Conservation (phyloP, 257 asterid genomes). For the Craterostigma plantagineum region DNA sequence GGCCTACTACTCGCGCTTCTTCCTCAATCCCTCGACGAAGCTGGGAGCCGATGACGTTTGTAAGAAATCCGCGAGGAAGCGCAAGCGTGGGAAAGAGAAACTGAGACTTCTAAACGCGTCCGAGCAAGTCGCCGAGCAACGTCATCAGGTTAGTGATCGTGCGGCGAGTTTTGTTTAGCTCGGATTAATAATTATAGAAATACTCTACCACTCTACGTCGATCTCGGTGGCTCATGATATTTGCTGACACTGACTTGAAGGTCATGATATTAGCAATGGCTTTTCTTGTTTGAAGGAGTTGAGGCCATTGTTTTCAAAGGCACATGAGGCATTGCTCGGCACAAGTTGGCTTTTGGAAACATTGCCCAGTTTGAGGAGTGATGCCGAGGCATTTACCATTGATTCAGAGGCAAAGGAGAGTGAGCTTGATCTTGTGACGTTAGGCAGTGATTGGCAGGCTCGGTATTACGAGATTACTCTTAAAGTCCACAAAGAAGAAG, state of each 20-base stretch:
- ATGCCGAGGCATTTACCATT: conserved; percentile 13
- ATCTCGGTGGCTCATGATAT: too few relatives aligned
- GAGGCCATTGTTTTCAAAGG: conserved; percentile 36
- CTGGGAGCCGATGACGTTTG: conserved; percentile 5
- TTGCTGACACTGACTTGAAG: too few relatives aligned
- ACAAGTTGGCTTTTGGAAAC: conserved; percentile 25
- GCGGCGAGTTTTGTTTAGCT: background rate
- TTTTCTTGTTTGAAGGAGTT: conserved; percentile 33
- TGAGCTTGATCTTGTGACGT: conserved; percentile 46
- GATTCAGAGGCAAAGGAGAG: conserved; percentile 14
- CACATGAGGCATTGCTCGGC: conserved; percentile 48
- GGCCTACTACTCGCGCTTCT: conserved; percentile 71
- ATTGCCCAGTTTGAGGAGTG: conserved; percentile 35
- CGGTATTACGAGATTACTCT: conserved; percentile 47
- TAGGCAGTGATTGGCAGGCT: conserved; percentile 81
- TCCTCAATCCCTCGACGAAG: conserved; percentile 13
- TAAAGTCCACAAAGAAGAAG: conserved; percentile 16
- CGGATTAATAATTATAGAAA: too few relatives aligned
- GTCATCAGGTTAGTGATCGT: conserved; percentile 44
- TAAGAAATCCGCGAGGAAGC: conserved; percentile 20
- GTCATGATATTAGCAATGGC: too few relatives aligned
- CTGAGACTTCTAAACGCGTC: conserved; percentile 28
- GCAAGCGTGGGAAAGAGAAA: conserved; percentile 38
- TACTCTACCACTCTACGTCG: too few relatives aligned
- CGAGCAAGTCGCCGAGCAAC: conserved; percentile 61